These are phyloP conservation scores for Xylariaceae sp. DNA, from an alignment of 2,329 filamentous ascomycete species.

Conservation along the genomic window DNA sequence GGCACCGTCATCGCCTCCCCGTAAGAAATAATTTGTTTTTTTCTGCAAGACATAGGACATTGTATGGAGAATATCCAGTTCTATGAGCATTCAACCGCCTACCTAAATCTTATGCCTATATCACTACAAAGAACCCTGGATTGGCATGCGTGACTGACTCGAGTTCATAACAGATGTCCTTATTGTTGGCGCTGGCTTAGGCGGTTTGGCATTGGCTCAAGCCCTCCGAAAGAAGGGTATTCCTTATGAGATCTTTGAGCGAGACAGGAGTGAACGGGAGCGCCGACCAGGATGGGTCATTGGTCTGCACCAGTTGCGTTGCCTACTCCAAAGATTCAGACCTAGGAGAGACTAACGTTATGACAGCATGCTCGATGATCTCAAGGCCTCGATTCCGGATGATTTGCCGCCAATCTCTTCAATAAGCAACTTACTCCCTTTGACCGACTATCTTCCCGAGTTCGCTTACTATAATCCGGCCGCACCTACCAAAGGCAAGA, in stretches of 20 bases:
- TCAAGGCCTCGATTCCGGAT: slow-evolving; percentile 30
- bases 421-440: slow-evolving; percentile 30
- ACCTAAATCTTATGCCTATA: too few relatives aligned
- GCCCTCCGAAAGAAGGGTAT: slow-evolving; percentile 33
- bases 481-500: slow-evolving; percentile 21
- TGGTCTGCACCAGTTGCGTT: slow-evolving; percentile 27
- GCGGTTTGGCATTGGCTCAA: slow-evolving; percentile 31
- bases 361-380: slow-evolving; percentile 32
- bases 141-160: neutral
- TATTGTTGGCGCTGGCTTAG: slow-evolving; percentile 33
- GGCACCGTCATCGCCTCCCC: slow-evolving; percentile 17
- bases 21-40: slow-evolving; percentile 7
- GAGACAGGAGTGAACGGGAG: slow-evolving; percentile 28
- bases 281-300: slow-evolving; percentile 32
- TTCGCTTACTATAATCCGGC: slow-evolving; percentile 29
- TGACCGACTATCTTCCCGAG: slow-evolving; percentile 29
- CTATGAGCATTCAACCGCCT: neutral
- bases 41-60: neutral
- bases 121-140: too few relatives aligned
- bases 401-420: slow-evolving; percentile 32
- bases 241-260: slow-evolving; percentile 34
- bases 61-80: neutral
- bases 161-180: slow-evolving; percentile 20
- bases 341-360: neutral
- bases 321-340: neutral